Percentiles rank a stretch among this genome's conserved stretches.
Evolutionary conservation across 768 basidiomycete species (phyloP).

Genomic region (Mrakia gelida): DNA sequence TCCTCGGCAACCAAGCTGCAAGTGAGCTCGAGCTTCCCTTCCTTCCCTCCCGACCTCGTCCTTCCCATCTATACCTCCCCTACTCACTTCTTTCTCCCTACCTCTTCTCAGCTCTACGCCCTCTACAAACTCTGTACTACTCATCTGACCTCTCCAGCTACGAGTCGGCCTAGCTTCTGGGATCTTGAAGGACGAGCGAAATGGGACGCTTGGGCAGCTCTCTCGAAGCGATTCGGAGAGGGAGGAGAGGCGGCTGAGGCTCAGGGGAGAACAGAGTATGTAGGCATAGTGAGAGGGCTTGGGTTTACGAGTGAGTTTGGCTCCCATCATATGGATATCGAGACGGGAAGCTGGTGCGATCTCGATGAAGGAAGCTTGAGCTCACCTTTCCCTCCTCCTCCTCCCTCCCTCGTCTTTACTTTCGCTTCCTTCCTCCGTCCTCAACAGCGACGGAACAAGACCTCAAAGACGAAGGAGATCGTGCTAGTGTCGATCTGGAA

Average conservation of each 20-base stretch:
- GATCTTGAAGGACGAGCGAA: slow-evolving; percentile 12
- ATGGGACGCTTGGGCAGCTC: slow-evolving; percentile 11
- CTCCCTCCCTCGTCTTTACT: not conserved
- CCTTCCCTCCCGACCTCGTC: not conserved
- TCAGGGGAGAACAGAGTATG: slow-evolving; percentile 6
- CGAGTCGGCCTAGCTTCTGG: slow-evolving; percentile 7
- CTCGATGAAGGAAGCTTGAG: not conserved
- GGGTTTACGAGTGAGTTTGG: not conserved
- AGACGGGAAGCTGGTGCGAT: not conserved
- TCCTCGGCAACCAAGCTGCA: slow-evolving; percentile 1
- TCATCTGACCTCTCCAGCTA: not conserved
- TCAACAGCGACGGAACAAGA: slow-evolving; percentile 2
- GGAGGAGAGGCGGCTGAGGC: not conserved
- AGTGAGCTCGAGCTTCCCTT: not conserved
- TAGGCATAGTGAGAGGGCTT: not conserved
- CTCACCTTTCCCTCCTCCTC: not conserved
- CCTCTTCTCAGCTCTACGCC: not conserved
- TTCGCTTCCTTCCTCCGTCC: not conserved
- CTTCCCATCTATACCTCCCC: not conserved
- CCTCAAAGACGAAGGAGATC: not conserved
- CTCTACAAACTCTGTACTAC: slow-evolving; percentile 15
- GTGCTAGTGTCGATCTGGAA: slow-evolving; percentile 7
- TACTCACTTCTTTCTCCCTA: not conserved
- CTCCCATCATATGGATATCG: not conserved
- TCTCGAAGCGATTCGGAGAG: not conserved